Evolutionary conservation across 352 stramenopile genomes (phyloP).

Genomic region (Phytophthora pseudosyringae): DNA sequence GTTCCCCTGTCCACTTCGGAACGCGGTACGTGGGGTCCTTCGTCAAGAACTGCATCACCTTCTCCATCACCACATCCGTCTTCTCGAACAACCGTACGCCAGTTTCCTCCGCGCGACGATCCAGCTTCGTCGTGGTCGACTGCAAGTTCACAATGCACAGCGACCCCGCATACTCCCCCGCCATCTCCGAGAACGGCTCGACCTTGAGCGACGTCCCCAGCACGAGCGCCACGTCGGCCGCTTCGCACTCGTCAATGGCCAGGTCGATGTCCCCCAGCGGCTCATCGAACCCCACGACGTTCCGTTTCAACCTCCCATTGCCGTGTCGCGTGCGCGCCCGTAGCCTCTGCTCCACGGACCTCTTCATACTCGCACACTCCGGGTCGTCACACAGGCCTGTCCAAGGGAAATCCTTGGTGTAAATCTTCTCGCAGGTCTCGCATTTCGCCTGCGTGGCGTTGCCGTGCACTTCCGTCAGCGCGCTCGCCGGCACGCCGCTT

Average conservation of each 20-base stretch:
- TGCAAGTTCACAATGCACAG: slow-evolving; percentile 83
- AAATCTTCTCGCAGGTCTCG: slow-evolving; percentile 88
- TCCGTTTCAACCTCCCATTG: slow-evolving; percentile 75
- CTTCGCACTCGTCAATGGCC: slow-evolving; percentile 83
- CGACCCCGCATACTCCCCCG: slow-evolving; percentile 72
- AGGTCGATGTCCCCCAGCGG: slow-evolving; percentile 80
- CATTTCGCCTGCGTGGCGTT: slow-evolving; percentile 86
- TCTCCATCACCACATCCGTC: slow-evolving; percentile 80
- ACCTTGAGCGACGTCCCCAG: slow-evolving; percentile 80
- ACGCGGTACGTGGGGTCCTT: slow-evolving; percentile 61
- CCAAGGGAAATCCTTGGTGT: slow-evolving; percentile 71
- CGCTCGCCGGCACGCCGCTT: slow-evolving; percentile 63
- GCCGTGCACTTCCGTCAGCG: slow-evolving; percentile 80
- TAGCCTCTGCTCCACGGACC: slow-evolving; percentile 63
- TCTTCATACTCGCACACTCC: slow-evolving; percentile 71
- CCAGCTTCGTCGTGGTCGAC: slow-evolving; percentile 72
- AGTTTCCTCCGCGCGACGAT: slow-evolving; percentile 67
- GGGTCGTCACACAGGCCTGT: slow-evolving; percentile 72
- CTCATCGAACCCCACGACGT: slow-evolving; percentile 86
- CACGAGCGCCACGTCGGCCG: slow-evolving; percentile 76
- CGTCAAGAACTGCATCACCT: slow-evolving; percentile 73
- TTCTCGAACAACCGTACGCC: slow-evolving; percentile 76
- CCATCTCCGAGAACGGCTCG: slow-evolving; percentile 85
- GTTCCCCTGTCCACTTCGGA: slow-evolving; percentile 61
- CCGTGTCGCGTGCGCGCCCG: slow-evolving; percentile 74